These are phyloP conservation scores for Fusarium torulosum DNA, from an alignment of 2,329 filamentous ascomycete species.

Conservation along the genomic window DNA sequence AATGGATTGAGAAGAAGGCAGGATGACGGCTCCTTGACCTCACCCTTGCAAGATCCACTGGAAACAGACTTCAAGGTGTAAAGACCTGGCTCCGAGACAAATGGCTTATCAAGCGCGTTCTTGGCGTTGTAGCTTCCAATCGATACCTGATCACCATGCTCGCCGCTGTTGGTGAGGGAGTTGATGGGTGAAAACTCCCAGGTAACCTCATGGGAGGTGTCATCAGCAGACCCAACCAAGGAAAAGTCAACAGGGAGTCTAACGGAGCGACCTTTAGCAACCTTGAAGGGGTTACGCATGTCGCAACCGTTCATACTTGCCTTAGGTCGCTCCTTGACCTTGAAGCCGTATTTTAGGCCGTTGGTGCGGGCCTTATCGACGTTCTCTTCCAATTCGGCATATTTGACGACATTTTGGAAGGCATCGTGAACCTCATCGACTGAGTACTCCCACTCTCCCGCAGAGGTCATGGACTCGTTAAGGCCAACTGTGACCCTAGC, in stretches of 20 bases:
- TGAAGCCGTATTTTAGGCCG: conserved; percentile 80
- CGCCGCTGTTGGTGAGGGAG: conserved; percentile 75
- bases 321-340: conserved; percentile 87
- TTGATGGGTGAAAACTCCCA: conserved; percentile 87
- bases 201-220: conserved; percentile 77
- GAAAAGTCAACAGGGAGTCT: conserved; percentile 79
- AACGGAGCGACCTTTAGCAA: conserved; percentile 78
- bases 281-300: conserved; percentile 82
- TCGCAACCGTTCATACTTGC: conserved; percentile 81
- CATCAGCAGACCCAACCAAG: conserved; percentile 68
- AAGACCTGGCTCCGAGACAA: conserved; percentile 81
- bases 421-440: conserved; percentile 94
- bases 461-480: conserved; percentile 86
- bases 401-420: conserved; percentile 87
- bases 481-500: conserved; percentile 83
- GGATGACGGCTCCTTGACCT: conserved; percentile 93
- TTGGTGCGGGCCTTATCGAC: conserved; percentile 71
- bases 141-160: conserved; percentile 72
- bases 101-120: conserved; percentile 71
- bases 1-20: conserved; percentile 92
- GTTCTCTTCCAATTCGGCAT: conserved; percentile 76
- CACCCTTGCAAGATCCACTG: conserved; percentile 85
- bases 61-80: conserved; percentile 87
- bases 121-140: conserved; percentile 71
- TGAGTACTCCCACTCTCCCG: conserved; percentile 88